These are phyloP conservation scores for Mycosphaerelloides madeirae DNA, from an alignment of 2,329 filamentous ascomycete species.

Conservation along the genomic window DNA sequence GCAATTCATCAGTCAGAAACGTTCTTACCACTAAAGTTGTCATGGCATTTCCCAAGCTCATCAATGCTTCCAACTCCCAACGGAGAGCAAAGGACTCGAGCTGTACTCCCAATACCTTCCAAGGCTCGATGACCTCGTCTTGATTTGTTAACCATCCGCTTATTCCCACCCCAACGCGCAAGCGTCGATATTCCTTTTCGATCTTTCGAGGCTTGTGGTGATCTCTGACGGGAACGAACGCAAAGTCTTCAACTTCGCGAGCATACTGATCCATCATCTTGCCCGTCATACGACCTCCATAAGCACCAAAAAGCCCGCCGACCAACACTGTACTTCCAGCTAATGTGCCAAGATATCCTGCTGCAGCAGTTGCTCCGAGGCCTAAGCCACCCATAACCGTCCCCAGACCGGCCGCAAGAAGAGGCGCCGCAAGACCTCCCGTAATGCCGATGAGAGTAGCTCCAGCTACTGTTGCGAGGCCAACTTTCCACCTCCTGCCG, in stretches of 20 bases:
- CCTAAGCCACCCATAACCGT: conserved; percentile 74
- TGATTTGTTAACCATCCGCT: conserved; percentile 74
- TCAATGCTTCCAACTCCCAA: conserved; percentile 74
- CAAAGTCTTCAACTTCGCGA: conserved; percentile 83
- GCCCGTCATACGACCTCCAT: conserved; percentile 73
- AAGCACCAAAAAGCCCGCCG: conserved; percentile 86
- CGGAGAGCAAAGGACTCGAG: conserved; percentile 75
- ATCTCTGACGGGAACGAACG: conserved; percentile 68
- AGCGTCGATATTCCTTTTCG: conserved; percentile 43
- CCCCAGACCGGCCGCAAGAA: conserved; percentile 75
- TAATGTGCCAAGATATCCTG: conserved; percentile 72
- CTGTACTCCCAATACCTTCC: conserved; percentile 69
- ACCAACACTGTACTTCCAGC: conserved; percentile 75
- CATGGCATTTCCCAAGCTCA: conserved; percentile 69
- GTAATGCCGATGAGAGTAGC: conserved; percentile 82
- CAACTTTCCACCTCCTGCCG: conserved; percentile 73
- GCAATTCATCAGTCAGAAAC: no score
- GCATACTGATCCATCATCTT: conserved; percentile 87
- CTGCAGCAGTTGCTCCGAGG: conserved; percentile 67
- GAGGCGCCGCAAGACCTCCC: conserved; percentile 69
- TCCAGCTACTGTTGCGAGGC: conserved; percentile 79
- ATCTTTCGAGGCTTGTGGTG: conserved; percentile 50
- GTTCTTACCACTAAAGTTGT: conserved; percentile 62
- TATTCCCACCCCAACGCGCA: conserved; percentile 53
- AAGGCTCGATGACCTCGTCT: conserved; percentile 69